Base-by-base conservation (phyloP, 345 rosid genomes). In the Tarenaya hassleriana region DNA sequence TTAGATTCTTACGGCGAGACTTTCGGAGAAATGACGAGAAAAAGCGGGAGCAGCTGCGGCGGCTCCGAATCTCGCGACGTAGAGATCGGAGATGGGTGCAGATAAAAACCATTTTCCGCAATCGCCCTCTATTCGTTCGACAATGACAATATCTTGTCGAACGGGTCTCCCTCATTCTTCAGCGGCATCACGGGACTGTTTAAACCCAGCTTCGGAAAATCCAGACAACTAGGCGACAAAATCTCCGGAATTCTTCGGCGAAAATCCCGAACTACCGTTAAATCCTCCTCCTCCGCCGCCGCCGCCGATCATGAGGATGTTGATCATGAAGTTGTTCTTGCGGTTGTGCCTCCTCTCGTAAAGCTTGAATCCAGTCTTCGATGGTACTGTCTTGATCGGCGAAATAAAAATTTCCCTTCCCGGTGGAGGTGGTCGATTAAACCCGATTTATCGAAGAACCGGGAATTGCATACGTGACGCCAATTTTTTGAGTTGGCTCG, bases 61-160 rank as follows among this genome's bases (percentile, higher is more conserved):
- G 96, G 99, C 87, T 94, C 97, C 8, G 84, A 61, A 18, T 79
- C 96, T 64, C 95, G 68, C 0, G 97, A 95, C 9, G 99, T 88
- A 18, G 89, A 78, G 43, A 82, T 72, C n/a, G 97, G 99, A 7
- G 99, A 88, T 17, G 75, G 91, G 58, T 94, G 99, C 39, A 94
- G 52, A 71, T 78, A 94, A 64, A 80, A 94, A 0, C 99, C 97
- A 40, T 76, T 88, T 60, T 82, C 95, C 1, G 94, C 86, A 45
- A 94, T 94, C 2, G 83, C 89, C 72, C 67, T 83, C 47, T 88
- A 92, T 74, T 94, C 99, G 68, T 82, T 94, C 19, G 86, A 81
- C 12, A 82, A 72, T 16, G 92, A 78, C 0, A 94, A 80, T 40
- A 77, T 66, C 73, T 61, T 77, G 42, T 75, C 69, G 27, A 87